These are phyloP conservation scores for Inga oerstediana DNA, from an alignment of 306 rosid genomes.

Conservation along the genomic window DNA sequence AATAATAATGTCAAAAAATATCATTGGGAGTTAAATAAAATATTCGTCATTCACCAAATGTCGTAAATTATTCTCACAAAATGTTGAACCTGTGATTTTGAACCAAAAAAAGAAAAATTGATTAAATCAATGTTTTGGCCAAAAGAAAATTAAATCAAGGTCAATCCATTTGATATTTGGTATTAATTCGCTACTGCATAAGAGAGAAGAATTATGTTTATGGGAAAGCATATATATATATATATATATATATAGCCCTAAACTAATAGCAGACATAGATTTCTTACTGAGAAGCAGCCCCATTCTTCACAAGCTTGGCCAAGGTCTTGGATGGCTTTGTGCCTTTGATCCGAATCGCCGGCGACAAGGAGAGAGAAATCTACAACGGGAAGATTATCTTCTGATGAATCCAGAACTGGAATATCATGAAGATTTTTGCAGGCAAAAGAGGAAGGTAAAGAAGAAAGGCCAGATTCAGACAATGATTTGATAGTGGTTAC, in stretches of 20 bases:
- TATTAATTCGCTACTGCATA: neutral
- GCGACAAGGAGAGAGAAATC: slow-evolving; percentile 26
- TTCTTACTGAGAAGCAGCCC: neutral
- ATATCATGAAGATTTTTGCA: slow-evolving; percentile 8
- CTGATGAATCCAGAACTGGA: slow-evolving; percentile 2
- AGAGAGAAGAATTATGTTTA: neutral
- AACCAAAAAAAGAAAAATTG: no score
- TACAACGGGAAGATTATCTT: slow-evolving; percentile 40
- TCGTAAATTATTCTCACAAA: no score
- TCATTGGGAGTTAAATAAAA: no score
- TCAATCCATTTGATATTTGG: no score
- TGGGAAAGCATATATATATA: neutral
- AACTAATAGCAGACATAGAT: neutral
- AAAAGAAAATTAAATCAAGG: no score
- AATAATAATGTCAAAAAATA: no score
- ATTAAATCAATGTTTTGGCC: no score
- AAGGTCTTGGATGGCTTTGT: slow-evolving; percentile 44
- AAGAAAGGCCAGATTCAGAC: slow-evolving; percentile 10
- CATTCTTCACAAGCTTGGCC: slow-evolving; percentile 20
- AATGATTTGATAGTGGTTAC: neutral
- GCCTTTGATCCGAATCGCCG: slow-evolving; percentile 28
- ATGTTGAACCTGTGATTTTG: no score
- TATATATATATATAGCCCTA: no score
- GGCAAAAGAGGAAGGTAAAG: slow-evolving; percentile 24
- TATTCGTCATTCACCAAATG: no score